Conservation (phyloP, 768 basidiomycete species). For the Steccherinum ochraceum region DNA sequence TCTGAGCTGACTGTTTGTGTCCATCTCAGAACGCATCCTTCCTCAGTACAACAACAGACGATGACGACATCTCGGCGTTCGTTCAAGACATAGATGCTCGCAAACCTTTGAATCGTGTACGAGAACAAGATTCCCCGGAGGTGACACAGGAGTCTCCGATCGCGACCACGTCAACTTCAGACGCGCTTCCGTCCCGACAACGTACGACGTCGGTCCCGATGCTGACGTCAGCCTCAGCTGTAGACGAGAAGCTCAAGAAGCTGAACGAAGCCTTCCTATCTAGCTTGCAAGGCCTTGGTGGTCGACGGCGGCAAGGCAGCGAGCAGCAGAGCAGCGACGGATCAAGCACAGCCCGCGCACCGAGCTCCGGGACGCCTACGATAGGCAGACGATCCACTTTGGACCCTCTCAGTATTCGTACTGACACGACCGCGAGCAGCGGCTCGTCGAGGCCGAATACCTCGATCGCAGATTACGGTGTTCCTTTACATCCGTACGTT, state of each 20-base stretch:
- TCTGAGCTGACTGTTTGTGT: no score
- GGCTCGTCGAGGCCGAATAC: background rate
- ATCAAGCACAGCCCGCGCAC: constrained; percentile 12
- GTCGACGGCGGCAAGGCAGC: constrained; percentile 23
- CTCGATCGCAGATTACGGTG: constrained; percentile 1
- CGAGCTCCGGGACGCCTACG: constrained; percentile 9
- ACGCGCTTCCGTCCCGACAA: constrained; percentile 7
- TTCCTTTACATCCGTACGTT: constrained; percentile 9
- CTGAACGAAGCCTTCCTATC: constrained; percentile 67
- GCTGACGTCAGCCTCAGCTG: constrained; percentile 59
- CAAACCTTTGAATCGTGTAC: constrained; percentile 42
- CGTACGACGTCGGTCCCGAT: constrained; percentile 29
- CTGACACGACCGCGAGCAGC: constrained; percentile 1
- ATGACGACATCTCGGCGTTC: constrained; percentile 74
- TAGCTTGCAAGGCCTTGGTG: constrained; percentile 52
- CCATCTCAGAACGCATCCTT: constrained; percentile 38
- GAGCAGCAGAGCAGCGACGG: constrained; percentile 14
- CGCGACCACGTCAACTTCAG: constrained; percentile 11
- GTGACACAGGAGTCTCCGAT: background rate
- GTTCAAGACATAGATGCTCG: constrained; percentile 72
- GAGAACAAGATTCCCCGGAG: constrained; percentile 12
- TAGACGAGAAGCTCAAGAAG: constrained; percentile 54
- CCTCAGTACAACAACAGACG: constrained; percentile 48
- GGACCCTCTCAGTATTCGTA: constrained; percentile 1
- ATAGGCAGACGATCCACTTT: constrained; percentile 6